Conservation (phyloP, 352 stramenopile genomes). For the Globisporangium nagaii region DNA sequence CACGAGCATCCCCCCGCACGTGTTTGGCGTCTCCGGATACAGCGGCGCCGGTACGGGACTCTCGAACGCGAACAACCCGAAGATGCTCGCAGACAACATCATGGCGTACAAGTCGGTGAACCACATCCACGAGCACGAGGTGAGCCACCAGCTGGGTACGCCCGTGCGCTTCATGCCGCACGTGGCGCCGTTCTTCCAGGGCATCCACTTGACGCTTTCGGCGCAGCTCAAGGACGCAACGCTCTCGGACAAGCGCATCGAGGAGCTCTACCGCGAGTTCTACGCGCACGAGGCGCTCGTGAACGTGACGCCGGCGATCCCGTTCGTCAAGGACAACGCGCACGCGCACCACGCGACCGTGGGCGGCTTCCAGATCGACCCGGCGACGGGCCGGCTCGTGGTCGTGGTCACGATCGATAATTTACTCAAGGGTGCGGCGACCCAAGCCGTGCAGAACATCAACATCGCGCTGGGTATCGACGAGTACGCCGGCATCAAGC, state of each 20-base stretch:
- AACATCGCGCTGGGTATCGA: slow-evolving; percentile 90
- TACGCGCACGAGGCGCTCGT: slow-evolving; percentile 86
- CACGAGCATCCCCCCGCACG: slow-evolving; percentile 57
- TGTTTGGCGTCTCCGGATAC: slow-evolving; percentile 89
- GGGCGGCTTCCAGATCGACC: slow-evolving; percentile 87
- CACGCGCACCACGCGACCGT: slow-evolving; percentile 72
- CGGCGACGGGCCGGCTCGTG: slow-evolving; percentile 78
- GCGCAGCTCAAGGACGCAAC: slow-evolving; percentile 65
- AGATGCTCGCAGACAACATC: slow-evolving; percentile 81
- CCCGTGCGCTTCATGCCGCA: slow-evolving; percentile 91
- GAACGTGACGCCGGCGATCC: slow-evolving; percentile 60
- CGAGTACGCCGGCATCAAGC: slow-evolving; percentile 71
- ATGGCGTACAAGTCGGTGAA: slow-evolving; percentile 89
- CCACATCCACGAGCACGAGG: slow-evolving; percentile 87
- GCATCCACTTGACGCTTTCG: slow-evolving; percentile 90
- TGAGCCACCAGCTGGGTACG: slow-evolving; percentile 78
- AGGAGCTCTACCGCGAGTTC: slow-evolving; percentile 71
- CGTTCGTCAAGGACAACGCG: slow-evolving; percentile 76
- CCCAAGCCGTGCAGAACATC: slow-evolving; percentile 93
- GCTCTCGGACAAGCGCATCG: slow-evolving; percentile 62
- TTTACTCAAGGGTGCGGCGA: slow-evolving; percentile 91
- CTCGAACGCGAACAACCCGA: slow-evolving; percentile 79
- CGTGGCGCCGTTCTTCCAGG: slow-evolving; percentile 91
- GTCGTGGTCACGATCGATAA: slow-evolving; percentile 92
- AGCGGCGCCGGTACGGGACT: slow-evolving; percentile 78